A percentile compares a stretch with the other conserved stretches of the same genome.
phyloP scores from a whole-genome alignment of 164 flowering plant species.

The Protea cynaroides region DNA sequence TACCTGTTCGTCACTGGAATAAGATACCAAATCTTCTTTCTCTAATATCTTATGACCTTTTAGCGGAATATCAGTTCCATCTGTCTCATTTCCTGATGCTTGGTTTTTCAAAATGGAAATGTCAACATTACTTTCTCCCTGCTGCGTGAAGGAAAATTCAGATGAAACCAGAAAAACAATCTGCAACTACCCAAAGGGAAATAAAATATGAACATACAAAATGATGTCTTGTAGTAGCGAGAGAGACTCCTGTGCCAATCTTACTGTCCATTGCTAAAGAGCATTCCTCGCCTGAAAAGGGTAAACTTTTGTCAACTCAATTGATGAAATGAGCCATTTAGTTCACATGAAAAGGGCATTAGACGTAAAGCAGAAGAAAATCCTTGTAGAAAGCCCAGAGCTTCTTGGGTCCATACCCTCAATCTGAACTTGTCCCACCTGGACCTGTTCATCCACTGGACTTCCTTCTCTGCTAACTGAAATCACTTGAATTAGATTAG shows the following conservation, averaged over 20 bases:
- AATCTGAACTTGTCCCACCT: constrained; percentile 14
- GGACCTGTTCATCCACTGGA: constrained; percentile 19
- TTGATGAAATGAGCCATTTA: constrained; percentile 1
- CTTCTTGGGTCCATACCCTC: constrained; percentile 19
- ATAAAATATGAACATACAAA: constrained; percentile 75
- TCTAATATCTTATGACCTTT: constrained; percentile 20
- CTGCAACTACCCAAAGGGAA: constrained; percentile 9
- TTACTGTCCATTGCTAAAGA: constrained; percentile 15
- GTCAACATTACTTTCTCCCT: constrained; percentile 58
- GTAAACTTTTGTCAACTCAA: constrained; percentile 3
- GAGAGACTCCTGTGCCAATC: constrained; percentile 20
- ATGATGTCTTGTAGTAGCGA: constrained; percentile 33
- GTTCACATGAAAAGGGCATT: constrained; percentile 3
- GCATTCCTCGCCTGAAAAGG: constrained; percentile 29
- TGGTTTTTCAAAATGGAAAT: constrained; percentile 28
- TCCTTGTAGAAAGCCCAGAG: background rate
- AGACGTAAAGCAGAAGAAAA: constrained; percentile 10
- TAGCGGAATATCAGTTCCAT: constrained; percentile 14
- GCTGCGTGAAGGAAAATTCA: constrained; percentile 22
- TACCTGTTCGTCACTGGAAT: constrained; percentile 72
- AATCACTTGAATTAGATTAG: constrained; percentile 14
- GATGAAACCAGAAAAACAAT: constrained; percentile 19
- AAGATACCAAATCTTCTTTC: constrained; percentile 28
- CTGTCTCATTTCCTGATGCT: constrained; percentile 19
- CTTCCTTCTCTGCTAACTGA: constrained; percentile 50